Evolutionary conservation across 2,329 filamentous ascomycete genomes (phyloP).

Genomic region (Zymoseptoria pseudotritici): DNA sequence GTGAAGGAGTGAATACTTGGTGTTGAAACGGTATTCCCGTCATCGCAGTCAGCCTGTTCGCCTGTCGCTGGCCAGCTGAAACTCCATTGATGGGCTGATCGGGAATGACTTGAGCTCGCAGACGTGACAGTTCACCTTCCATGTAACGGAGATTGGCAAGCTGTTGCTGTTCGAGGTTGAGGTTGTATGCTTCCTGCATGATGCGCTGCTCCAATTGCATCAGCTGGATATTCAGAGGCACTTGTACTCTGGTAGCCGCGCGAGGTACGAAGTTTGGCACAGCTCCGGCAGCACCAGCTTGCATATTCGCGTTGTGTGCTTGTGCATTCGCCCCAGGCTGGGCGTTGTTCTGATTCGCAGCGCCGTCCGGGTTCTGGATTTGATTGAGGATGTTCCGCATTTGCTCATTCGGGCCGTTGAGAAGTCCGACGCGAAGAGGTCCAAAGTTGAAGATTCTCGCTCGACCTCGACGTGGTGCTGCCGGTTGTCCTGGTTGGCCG

Average conservation of each 20-base stretch:
- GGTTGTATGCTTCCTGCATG: constrained; percentile 55
- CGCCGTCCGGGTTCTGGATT: constrained; percentile 19
- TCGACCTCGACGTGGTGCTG: constrained; percentile 31
- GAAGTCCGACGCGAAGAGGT: constrained; percentile 65
- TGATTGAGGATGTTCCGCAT: constrained; percentile 37
- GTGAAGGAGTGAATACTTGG: constrained; percentile 5
- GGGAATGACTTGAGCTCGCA: constrained; percentile 42
- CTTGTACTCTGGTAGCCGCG: constrained; percentile 8
- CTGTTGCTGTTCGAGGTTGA: constrained; percentile 61
- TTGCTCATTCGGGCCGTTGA: constrained; percentile 45
- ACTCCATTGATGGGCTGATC: constrained; percentile 15
- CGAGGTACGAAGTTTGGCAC: constrained; percentile 1
- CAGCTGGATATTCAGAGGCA: constrained; percentile 53
- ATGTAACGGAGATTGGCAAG: constrained; percentile 60
- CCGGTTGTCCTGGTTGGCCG: constrained; percentile 29
- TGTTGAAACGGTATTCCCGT: constrained; percentile 2
- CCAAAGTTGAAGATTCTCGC: constrained; percentile 59
- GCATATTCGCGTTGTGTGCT: constrained; percentile 8
- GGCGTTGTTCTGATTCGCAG: constrained; percentile 22
- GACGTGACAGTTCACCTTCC: constrained; percentile 58
- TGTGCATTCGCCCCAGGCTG: constrained; percentile 30
- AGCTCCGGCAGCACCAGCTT: constrained; percentile 10
- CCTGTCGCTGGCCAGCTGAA: constrained; percentile 9
- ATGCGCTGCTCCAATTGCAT: constrained; percentile 62
- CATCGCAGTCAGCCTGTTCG: constrained; percentile 7